Percentiles rank a stretch among this genome's conserved stretches.
Conservation (phyloP, 257 asterid species). For the Nicotiana paniculata region DNA sequence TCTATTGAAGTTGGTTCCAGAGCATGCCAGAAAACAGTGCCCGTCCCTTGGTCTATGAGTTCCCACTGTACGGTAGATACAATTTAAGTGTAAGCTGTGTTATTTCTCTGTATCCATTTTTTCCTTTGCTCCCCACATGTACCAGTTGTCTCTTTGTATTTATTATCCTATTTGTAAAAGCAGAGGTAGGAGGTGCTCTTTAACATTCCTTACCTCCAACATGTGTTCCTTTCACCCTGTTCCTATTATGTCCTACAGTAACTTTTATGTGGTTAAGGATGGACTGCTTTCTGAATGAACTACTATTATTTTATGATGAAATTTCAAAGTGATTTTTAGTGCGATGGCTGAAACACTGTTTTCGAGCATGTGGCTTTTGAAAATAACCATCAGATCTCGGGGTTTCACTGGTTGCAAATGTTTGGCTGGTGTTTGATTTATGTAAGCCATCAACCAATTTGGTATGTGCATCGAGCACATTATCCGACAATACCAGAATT, state of each 20-base stretch:
- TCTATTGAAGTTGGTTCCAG: slow-evolving; percentile 64
- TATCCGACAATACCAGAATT: too few relatives aligned
- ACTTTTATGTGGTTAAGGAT: neutral
- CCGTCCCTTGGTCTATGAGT: slow-evolving; percentile 53
- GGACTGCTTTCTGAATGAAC: neutral
- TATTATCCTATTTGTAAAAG: slow-evolving; percentile 15
- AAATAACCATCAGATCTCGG: too few relatives aligned
- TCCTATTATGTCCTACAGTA: neutral
- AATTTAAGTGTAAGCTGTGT: slow-evolving; percentile 4
- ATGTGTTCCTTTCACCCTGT: slow-evolving; percentile 1
- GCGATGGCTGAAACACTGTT: neutral
- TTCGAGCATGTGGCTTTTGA: too few relatives aligned
- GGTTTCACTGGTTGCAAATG: too few relatives aligned
- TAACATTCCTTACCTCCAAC: slow-evolving; percentile 7
- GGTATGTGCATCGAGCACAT: too few relatives aligned
- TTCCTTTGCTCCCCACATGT: neutral
- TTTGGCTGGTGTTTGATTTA: too few relatives aligned
- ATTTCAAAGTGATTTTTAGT: neutral
- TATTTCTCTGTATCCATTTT: neutral
- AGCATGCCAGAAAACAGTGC: slow-evolving; percentile 77
- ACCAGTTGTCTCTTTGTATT: slow-evolving; percentile 5
- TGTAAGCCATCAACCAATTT: too few relatives aligned
- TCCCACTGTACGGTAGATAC: slow-evolving; percentile 13
- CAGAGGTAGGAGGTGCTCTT: slow-evolving; percentile 21
- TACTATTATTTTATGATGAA: neutral